Evolutionary conservation across 768 basidiomycete species (phyloP), one percentile per base, ranked within the genome.

Genomic region (Dioszegia hungarica): DNA sequence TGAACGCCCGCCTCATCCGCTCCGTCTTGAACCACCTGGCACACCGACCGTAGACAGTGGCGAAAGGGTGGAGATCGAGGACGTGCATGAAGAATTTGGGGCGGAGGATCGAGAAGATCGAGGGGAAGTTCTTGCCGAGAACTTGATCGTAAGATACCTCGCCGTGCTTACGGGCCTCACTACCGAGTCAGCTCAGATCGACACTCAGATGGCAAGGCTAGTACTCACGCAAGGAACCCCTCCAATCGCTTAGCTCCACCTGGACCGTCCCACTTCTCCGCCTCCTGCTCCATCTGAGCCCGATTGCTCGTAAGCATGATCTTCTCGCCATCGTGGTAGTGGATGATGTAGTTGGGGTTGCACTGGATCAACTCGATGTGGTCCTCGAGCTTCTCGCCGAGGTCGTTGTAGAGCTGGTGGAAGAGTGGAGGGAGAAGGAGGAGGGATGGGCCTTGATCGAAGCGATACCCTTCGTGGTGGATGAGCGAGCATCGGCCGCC

Each of bases 401-500:
- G 70, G 39, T 79, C 79, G 24, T 63, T 40, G 66, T 76, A 79
- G 1, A 78, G 72, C 43, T 77, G 66, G 31, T 74, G 64, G 61
- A 79, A 78, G 2, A 79, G 62, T 14, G 75, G 70, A 2, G 75
- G 77, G 14, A 78, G 67, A 41, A 78, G 74, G 25, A 78, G 66
- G 2, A 78, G 68, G 4, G 73, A 76, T 3, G 75, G 75, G 37
- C 75, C 73, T 62, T 77, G 77, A 55, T 79, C 79, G 60, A 79
- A 79, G 10, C 79, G 70, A 54, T 77, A 74, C 14, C 74, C 75
- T n/a, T 76, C 68, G 49, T 77, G 66, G 48, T 76, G 70, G 44
- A 79, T 73, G 46, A 79, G 47, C 53, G 73, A 75, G 63, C 79
- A 79, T 54, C 78, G 68, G n/a, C 79, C 79, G 11, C 79, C 79